Percentiles rank a stretch among this genome's conserved stretches.
These are phyloP conservation scores for Maudiozyma turicensis DNA, from an alignment of 805 yeast species.

Conservation along the genomic window DNA sequence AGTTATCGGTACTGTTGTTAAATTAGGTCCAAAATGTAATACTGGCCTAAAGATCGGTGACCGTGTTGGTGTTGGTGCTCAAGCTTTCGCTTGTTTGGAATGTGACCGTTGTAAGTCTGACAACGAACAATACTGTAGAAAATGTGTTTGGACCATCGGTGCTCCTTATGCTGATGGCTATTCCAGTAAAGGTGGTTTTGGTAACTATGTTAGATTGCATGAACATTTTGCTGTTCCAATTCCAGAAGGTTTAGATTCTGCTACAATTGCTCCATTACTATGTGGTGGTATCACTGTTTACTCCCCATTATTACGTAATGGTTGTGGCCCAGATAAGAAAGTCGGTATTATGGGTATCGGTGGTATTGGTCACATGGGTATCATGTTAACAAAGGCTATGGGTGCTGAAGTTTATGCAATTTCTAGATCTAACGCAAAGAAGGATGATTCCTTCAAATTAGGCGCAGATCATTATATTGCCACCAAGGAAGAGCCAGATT, in stretches of 20 bases:
- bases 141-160: constrained; percentile 39
- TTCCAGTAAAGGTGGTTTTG: constrained; percentile 55
- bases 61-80: constrained; percentile 76
- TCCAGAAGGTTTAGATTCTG: constrained; percentile 44
- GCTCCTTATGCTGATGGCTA: constrained; percentile 38
- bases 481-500: constrained; percentile 39
- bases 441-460: constrained; percentile 37
- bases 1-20: constrained; percentile 48
- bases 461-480: constrained; percentile 50
- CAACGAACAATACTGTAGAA: constrained; percentile 49
- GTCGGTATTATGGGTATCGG: constrained; percentile 50
- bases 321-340: constrained; percentile 39
- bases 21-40: constrained; percentile 46
- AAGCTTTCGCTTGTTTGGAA: constrained; percentile 47
- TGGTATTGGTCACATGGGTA: constrained; percentile 49
- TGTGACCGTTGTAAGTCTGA: constrained; percentile 50
- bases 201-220: constrained; percentile 55
- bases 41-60: constrained; percentile 50
- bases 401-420: constrained; percentile 53
- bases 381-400: constrained; percentile 47
- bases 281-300: constrained; percentile 72
- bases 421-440: constrained; percentile 42
- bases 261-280: constrained; percentile 58
- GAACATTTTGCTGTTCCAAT: constrained; percentile 55
- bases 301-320: constrained; percentile 52